Evolutionary conservation across 2,329 filamentous ascomycete species (phyloP), one percentile per base, ranked within the genome.

Genomic region (Claviceps digitariae): DNA sequence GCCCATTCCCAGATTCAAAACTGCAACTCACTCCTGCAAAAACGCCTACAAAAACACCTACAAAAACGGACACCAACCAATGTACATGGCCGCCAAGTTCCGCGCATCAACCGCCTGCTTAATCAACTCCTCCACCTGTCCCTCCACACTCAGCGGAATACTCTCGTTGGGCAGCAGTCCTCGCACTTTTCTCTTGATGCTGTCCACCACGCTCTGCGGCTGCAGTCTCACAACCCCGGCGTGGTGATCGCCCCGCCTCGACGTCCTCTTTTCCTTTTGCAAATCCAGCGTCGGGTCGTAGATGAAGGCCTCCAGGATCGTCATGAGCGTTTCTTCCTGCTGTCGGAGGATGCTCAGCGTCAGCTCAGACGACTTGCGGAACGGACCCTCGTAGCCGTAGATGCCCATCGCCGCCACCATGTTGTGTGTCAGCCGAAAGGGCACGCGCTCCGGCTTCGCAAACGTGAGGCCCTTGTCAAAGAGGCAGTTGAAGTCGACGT

Each of bases 401-500:
- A 94, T 84, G 5, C 93, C 93, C 83, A 98, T 97, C 12, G 93
- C 94, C 58, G 95, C 88, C 38, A 94, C 82, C 91, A 98, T 97
- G 70, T 98, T 98, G 75, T 96, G 91, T 4, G 93, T 98, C 44
- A 98, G 77, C 17, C 94, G 86, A 75, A 98, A 99, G 2, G 93
- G 94, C 1, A 98, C 93, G 31, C 86, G 77, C 69, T 99, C 93
- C 0, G 93, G 91, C 67, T 94, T 95, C 57, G 90, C 85, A 65
- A 98, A 97, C 0, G 90, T 96, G 43, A 91, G 79, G 1, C 93
- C 93, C 64, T 98, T 98, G 73, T 98, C 94, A 67, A 99, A 99
- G 4, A 98, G 82, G 68, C 94, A 98, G 71, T 98, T 98, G 77
- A 99, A 98, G 70, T 98, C 93, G 47, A 99, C 94, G 69, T 99